Base-by-base conservation (phyloP, 2,329 filamentous ascomycete species). In the Atkinsonella hypoxylon region DNA sequence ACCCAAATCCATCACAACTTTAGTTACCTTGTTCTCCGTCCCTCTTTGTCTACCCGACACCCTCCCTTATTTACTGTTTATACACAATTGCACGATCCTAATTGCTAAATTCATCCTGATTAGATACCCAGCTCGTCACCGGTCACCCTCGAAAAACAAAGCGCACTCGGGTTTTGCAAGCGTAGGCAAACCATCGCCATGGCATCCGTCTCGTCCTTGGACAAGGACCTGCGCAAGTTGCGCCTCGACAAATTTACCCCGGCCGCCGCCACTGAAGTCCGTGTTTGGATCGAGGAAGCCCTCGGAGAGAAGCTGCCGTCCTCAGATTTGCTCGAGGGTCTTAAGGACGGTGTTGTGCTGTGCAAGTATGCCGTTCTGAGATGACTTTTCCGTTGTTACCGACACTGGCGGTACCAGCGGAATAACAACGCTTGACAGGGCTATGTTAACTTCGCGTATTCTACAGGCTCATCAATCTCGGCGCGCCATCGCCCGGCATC, bases 231-330 rank as follows among this genome's bases (percentile, higher is more conserved):
- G 81, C 87, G 88, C 76, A 89, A 83, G 67, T 70, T 97, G 77
- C 90, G 93, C 69, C 76, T 95, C 61, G 87, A 90, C 54, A 87
- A 91, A 70, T 97, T 95, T 70, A 97, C 91, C 1, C 89, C 89
- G 20, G 82, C 85, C 59, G 90, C 90, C 40, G 90, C 89, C 48
- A 88, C 88, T 59, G 90, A 97, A 71, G 85, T 82, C 18, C 82
- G 83, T 45, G 68, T 74, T 56, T 98, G 93, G 89, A 90, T 98
- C 56, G 89, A 96, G 67, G 78, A 81, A 39, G 76, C 82, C 1
- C 70, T 98, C 34, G 87, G 85, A 55, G 84, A 90, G 64, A 78
- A 75, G 47, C 73, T 97, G 51, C 72, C 85, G 0, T 68, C 79
- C 7, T 77, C 79, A 31, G 93, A 98, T 67, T 74, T 98, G 47